Evolutionary conservation across 2,329 filamentous ascomycete genomes (phyloP).

Genomic region (Ceratocystis papillata): DNA sequence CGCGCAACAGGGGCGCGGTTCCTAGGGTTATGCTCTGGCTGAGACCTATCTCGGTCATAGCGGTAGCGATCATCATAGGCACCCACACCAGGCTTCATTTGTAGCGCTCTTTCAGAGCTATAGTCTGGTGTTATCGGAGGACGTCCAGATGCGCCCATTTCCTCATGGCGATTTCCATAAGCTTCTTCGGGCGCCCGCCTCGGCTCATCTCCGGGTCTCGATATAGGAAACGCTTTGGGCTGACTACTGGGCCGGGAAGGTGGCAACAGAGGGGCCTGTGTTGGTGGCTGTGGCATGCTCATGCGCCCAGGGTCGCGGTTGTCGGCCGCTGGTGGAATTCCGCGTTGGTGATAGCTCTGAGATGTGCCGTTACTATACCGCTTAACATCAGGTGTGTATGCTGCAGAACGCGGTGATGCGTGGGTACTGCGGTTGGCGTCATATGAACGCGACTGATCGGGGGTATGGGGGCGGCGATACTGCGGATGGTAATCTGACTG

Average conservation of each 20-base stretch:
- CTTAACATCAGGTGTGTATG: slow-evolving; percentile 48
- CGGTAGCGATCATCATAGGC: slow-evolving; percentile 46
- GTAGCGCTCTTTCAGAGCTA: slow-evolving; percentile 40
- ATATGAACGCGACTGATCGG: slow-evolving; percentile 54
- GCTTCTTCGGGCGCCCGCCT: slow-evolving; percentile 37
- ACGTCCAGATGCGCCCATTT: slow-evolving; percentile 28
- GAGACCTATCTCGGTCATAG: slow-evolving; percentile 31
- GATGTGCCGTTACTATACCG: slow-evolving; percentile 45
- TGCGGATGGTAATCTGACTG: slow-evolving; percentile 45
- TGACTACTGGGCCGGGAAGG: slow-evolving; percentile 44
- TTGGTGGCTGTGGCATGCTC: slow-evolving; percentile 19
- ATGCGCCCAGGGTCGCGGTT: slow-evolving; percentile 33
- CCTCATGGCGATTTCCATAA: slow-evolving; percentile 43
- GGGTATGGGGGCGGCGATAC: slow-evolving; percentile 59
- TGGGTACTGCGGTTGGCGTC: slow-evolving; percentile 38
- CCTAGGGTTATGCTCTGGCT: slow-evolving; percentile 17
- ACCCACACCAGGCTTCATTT: slow-evolving; percentile 32
- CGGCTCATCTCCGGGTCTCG: slow-evolving; percentile 34
- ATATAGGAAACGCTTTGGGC: slow-evolving; percentile 39
- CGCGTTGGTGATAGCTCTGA: slow-evolving; percentile 43
- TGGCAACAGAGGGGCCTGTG: slow-evolving; percentile 30
- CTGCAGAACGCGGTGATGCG: slow-evolving; percentile 39
- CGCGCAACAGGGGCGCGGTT: slow-evolving; percentile 7
- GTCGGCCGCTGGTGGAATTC: slow-evolving; percentile 38
- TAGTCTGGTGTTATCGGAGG: slow-evolving; percentile 37